These are phyloP conservation scores for Rhodosporidiobolus sp. DNA, from an alignment of 768 basidiomycete species.

Conservation along the genomic window DNA sequence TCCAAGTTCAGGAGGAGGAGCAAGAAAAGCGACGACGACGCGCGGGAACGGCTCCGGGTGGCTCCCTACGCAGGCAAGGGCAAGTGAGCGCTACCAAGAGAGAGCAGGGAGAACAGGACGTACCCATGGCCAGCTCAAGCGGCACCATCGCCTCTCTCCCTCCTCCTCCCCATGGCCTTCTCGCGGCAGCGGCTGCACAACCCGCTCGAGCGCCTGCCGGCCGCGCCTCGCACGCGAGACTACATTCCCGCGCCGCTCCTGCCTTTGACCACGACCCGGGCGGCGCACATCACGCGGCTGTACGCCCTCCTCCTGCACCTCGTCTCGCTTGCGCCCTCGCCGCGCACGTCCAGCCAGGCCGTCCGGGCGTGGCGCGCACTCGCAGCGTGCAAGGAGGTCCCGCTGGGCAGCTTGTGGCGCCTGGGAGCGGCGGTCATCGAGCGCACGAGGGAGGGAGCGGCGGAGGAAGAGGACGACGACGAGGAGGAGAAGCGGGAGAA, in stretches of 20 bases:
- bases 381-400: slow-evolving; percentile 30
- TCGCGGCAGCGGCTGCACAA: slow-evolving; percentile 14
- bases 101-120: not conserved
- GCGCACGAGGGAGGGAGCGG: not conserved
- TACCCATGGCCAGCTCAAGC: not conserved
- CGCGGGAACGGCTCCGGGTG: no score
- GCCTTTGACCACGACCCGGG: slow-evolving; percentile 5
- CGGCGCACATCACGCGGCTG: slow-evolving; percentile 25
- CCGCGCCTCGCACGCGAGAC: not conserved
- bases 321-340: slow-evolving; percentile 22
- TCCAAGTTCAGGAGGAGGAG: no score
- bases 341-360: slow-evolving; percentile 1
- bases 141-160: not conserved
- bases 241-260: slow-evolving; percentile 9
- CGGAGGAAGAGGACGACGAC: not conserved
- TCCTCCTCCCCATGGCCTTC: slow-evolving; percentile 7
- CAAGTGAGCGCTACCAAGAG: no score
- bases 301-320: slow-evolving; percentile 31
- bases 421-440: slow-evolving; percentile 27
- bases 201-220: slow-evolving; percentile 7
- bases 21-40: no score
- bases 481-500: slow-evolving; percentile 13
- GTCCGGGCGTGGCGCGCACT: slow-evolving; percentile 29
- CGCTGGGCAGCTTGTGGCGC: slow-evolving; percentile 17
- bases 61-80: no score